These are phyloP conservation scores for Aspergillus spinulosporus DNA, from an alignment of 2,329 filamentous ascomycete species.

Conservation along the genomic window DNA sequence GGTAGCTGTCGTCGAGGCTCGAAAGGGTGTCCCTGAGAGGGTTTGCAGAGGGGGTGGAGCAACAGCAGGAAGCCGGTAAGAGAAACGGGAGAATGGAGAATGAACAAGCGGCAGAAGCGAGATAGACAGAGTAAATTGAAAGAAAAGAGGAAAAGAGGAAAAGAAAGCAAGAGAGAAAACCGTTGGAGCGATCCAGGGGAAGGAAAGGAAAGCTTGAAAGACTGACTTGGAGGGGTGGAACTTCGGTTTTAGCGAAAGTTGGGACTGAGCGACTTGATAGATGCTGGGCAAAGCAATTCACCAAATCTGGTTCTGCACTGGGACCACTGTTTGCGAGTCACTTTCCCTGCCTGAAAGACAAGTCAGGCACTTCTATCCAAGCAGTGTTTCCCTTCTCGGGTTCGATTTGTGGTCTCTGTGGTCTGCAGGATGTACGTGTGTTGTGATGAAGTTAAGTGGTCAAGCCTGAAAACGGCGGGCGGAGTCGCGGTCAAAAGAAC, in stretches of 20 bases:
- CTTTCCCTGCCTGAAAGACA: background rate
- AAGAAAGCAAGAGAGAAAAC: slow-evolving; percentile 11
- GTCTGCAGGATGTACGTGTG: background rate
- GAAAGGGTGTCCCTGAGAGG: slow-evolving; percentile 19
- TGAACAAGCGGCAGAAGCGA: slow-evolving; percentile 9
- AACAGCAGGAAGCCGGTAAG: slow-evolving; percentile 8
- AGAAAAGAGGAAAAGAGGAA: slow-evolving; percentile 8
- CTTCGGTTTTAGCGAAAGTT: slow-evolving; percentile 23
- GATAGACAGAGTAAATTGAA: slow-evolving; percentile 15
- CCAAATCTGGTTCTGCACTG: background rate
- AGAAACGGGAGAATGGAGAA: slow-evolving; percentile 16
- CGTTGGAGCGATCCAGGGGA: slow-evolving; percentile 17
- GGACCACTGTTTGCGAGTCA: background rate
- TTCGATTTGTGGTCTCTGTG: background rate
- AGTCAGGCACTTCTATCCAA: background rate
- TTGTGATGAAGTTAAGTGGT: slow-evolving; percentile 13
- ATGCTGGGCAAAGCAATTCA: slow-evolving; percentile 25
- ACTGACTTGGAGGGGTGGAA: slow-evolving; percentile 17
- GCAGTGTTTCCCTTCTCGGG: slow-evolving; percentile 4
- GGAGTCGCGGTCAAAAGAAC: slow-evolving; percentile 15
- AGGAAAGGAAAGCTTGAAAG: slow-evolving; percentile 15
- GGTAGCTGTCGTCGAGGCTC: slow-evolving; percentile 37
- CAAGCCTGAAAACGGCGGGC: slow-evolving; percentile 21
- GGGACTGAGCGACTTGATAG: slow-evolving; percentile 15
- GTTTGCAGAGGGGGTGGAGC: slow-evolving; percentile 16